phyloP scores from a whole-genome alignment of 768 basidiomycete species.

The Saitozyma sp. region DNA sequence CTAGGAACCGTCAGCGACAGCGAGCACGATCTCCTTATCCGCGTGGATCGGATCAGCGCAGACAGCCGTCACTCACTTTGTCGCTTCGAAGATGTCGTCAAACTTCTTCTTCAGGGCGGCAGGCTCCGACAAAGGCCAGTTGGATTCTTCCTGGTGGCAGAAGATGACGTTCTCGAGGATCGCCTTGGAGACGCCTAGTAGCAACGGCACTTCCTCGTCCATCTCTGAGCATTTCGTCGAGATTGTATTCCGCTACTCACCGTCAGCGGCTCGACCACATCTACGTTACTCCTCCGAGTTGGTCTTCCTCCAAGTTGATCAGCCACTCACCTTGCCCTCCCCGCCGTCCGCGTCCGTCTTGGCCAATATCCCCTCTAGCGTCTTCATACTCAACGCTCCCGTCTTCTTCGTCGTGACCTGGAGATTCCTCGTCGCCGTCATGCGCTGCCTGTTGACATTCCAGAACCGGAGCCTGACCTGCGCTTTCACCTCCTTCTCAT shows the following conservation, averaged over 20 bases:
- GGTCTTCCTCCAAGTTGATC: neutral
- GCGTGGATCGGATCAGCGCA: neutral
- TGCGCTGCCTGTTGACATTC: slow-evolving; percentile 82
- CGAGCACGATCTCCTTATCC: neutral
- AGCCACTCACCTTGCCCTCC: slow-evolving; percentile 68
- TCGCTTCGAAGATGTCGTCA: slow-evolving; percentile 99
- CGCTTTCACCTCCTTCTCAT: slow-evolving; percentile 98
- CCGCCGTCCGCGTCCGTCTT: slow-evolving; percentile 67
- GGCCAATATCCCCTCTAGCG: slow-evolving; percentile 84
- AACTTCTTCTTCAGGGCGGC: slow-evolving; percentile 95
- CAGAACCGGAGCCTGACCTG: slow-evolving; percentile 93
- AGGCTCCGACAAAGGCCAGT: slow-evolving; percentile 94
- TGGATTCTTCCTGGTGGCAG: slow-evolving; percentile 98
- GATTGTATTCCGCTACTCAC: slow-evolving; percentile 71
- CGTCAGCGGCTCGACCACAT: neutral
- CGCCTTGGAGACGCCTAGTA: slow-evolving; percentile 95
- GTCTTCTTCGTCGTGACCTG: slow-evolving; percentile 93
- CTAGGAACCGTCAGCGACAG: slow-evolving; percentile 55
- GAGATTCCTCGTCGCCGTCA: slow-evolving; percentile 86
- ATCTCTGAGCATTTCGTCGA: slow-evolving; percentile 98
- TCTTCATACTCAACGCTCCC: slow-evolving; percentile 88
- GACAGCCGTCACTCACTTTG: slow-evolving; percentile 62
- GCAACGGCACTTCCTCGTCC: slow-evolving; percentile 86
- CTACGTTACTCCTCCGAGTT: neutral
- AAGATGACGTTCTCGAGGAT: slow-evolving; percentile 99